Base-by-base conservation (phyloP, 169 alveolate species). In the Plasmodium knowlesi region DNA sequence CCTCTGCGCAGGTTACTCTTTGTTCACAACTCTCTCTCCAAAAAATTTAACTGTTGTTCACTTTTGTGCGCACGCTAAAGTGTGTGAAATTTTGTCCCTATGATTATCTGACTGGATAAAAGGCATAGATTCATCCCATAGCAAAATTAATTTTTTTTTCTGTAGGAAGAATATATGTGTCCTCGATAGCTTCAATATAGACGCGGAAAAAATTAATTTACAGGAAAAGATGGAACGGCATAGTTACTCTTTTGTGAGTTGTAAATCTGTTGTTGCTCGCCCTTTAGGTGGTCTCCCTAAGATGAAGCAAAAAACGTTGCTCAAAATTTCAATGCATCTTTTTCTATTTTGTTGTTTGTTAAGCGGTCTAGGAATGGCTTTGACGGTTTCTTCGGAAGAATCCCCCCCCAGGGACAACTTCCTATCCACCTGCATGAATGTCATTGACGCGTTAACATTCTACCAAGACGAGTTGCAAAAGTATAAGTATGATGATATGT, bases 381-480 rank as follows among this genome's bases (percentile, higher is more conserved):
- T 67, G 37, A 37, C 32, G 16, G 41, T 22, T 25, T 19, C 76
- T 3, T 19, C 76, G 8, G 76, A n/a, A 67, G 41, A 19, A 5
- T 3, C 76, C 12, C 14, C 76, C 28, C 37, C 30, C 1, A 9
- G 0, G 22, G 37, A 67, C n/a, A 67, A n/a, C 78, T 72, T 85
- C 39, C 74, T 74, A 73, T 32, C 53, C n/a, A 46, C 76, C 67
- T 85, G 93, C 79, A 25, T 85, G 80, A 9, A 25, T 30, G 83
- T 85, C 25, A 74, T 53, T 32, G 61, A 74, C 5, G 93, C 71
- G 6, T 19, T 85, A 85, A 73, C 41, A 25, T 85, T 73, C 54
- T 85, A 85, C 57, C 85, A 85, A 73, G 93, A 85, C 12, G 39
- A 73, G 67, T 5, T 85, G 80, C 53, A 85, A 67, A 73, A 85